phyloP scores from a whole-genome alignment of 176 grass and related monocot species.

The Oryza meridionalis region DNA sequence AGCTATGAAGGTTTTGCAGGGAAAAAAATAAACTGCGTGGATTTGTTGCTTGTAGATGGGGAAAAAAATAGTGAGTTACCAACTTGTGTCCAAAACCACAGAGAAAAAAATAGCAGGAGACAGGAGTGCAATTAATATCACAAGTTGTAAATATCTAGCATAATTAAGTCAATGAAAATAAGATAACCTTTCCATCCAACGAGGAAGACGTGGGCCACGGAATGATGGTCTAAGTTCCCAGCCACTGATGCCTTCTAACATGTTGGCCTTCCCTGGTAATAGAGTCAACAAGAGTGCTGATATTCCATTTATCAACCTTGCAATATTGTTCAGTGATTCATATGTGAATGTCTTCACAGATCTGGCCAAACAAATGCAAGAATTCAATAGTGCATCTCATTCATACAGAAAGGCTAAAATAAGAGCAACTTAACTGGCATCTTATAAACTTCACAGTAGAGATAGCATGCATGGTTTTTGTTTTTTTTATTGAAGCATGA shows the following conservation, averaged over 20 bases:
- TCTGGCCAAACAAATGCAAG: slow-evolving; percentile 49
- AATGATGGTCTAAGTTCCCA: slow-evolving; percentile 93
- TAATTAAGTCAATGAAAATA: slow-evolving; percentile 8
- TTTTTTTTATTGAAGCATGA: not conserved
- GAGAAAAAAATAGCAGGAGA: not conserved
- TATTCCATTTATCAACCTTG: slow-evolving; percentile 94
- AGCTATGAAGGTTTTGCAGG: not conserved
- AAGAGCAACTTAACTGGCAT: slow-evolving; percentile 24
- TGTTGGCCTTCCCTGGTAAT: slow-evolving; percentile 84
- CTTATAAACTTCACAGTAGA: not conserved
- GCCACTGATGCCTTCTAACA: slow-evolving; percentile 85
- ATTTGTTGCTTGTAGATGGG: not conserved
- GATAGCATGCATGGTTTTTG: not conserved
- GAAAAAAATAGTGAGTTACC: not conserved
- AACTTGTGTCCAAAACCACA: not conserved
- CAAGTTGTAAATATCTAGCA: not conserved
- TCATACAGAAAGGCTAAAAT: not conserved
- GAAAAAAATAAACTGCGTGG: not conserved
- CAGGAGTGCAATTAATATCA: slow-evolving; percentile 19
- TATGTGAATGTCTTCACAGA: slow-evolving; percentile 98
- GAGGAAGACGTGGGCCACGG: slow-evolving; percentile 83
- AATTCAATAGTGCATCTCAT: slow-evolving; percentile 19
- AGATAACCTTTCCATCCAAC: slow-evolving; percentile 96
- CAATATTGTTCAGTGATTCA: slow-evolving; percentile 93
- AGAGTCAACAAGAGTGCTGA: slow-evolving; percentile 79